phyloP scores from a whole-genome alignment of 2,329 filamentous ascomycete species.

The Colletotrichum tropicale region DNA sequence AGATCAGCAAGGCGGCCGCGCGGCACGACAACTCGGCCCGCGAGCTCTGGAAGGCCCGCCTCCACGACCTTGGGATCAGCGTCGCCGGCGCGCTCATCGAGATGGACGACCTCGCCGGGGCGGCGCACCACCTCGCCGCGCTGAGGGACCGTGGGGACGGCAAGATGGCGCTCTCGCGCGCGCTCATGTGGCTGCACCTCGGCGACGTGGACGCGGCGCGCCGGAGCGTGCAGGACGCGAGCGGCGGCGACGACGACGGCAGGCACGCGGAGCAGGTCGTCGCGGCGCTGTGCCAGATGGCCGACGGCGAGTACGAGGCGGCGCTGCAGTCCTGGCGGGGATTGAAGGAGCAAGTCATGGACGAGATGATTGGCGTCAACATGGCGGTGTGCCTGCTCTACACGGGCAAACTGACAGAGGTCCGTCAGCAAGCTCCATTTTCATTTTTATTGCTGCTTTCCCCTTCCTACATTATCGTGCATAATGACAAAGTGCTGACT shows the following conservation, averaged over 20 bases:
- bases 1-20: conserved; percentile 52
- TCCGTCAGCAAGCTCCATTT: conserved; percentile 36
- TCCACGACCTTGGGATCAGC: conserved; percentile 76
- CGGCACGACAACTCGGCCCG: conserved; percentile 57
- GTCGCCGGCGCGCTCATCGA: conserved; percentile 74
- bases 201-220: conserved; percentile 77
- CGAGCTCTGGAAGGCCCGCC: conserved; percentile 71
- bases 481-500: conserved; percentile 1
- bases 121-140: conserved; percentile 72
- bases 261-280: conserved; percentile 55
- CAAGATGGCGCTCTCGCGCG: conserved; percentile 52
- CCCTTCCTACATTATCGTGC: neutral
- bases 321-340: conserved; percentile 68
- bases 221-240: conserved; percentile 46
- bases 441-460: neutral
- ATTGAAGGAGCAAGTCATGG: conserved; percentile 43
- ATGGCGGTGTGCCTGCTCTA: conserved; percentile 85
- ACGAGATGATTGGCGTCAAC: conserved; percentile 81
- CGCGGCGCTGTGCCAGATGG: conserved; percentile 75
- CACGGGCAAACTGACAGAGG: conserved; percentile 75
- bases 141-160: conserved; percentile 48
- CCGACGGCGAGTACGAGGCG: conserved; percentile 72
- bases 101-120: conserved; percentile 87
- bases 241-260: conserved; percentile 19
- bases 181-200: conserved; percentile 77